A percentile compares a stretch with the other conserved stretches of the same genome.
These are phyloP conservation scores for Punica granatum DNA, from an alignment of 345 rosid genomes.

Conservation along the genomic window DNA sequence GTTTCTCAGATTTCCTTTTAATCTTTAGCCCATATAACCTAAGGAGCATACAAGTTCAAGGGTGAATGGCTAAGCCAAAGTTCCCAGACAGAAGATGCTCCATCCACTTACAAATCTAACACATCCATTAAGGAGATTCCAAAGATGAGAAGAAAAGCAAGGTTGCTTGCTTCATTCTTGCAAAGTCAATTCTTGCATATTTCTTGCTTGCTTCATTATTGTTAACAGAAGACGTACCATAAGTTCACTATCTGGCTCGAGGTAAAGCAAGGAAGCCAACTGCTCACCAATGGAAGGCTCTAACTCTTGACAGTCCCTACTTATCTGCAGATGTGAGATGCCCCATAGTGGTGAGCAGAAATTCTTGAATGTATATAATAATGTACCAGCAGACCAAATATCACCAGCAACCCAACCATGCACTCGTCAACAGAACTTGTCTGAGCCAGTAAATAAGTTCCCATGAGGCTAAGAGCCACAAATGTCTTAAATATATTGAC, in stretches of 20 bases:
- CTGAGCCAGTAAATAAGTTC: background rate
- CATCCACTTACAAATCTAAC: background rate
- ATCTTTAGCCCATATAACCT: no score
- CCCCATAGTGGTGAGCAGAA: background rate
- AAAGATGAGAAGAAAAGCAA: background rate
- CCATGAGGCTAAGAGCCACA: background rate
- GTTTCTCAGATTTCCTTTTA: background rate
- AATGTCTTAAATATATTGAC: no score
- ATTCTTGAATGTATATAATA: background rate
- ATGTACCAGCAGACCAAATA: background rate
- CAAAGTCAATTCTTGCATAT: no score
- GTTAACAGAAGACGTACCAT: slow-evolving; percentile 51
- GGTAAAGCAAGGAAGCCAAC: slow-evolving; percentile 86
- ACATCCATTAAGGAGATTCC: background rate
- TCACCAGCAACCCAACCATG: background rate
- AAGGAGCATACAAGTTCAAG: no score
- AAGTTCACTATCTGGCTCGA: slow-evolving; percentile 97
- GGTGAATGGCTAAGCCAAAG: no score
- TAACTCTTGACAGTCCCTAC: slow-evolving; percentile 99
- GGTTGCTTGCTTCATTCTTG: background rate
- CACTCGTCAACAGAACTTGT: background rate
- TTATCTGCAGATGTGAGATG: slow-evolving; percentile 38
- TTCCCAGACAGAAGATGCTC: no score
- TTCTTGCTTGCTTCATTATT: background rate
- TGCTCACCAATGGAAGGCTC: slow-evolving; percentile 91